Evolutionary conservation across 2,329 filamentous ascomycete species (phyloP), one percentile per base, ranked within the genome.

Genomic region (Ophiocordyceps camponoti-floridani): DNA sequence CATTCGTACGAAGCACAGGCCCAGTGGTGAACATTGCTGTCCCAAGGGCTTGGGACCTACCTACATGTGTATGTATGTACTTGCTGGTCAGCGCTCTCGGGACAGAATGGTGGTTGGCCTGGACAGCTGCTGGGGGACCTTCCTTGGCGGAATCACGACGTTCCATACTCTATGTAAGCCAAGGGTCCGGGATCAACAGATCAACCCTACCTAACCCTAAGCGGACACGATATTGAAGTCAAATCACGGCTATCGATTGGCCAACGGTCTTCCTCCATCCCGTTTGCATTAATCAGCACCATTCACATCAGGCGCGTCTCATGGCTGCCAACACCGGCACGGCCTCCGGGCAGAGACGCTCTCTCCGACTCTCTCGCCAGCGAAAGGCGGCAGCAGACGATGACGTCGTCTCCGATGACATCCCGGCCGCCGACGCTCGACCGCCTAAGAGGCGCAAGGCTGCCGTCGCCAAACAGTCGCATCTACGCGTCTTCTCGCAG

Each of bases 391-490:
- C 7, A 6, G 5, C 35, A 16, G 14, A n/a, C 14, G 35, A 37
- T 16, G 35, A 16, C n/a, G 38, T 30, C n/a, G 38, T 30, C 7
- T 23, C n/a, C 16, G 28, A 31, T 9, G 18, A 18, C 28, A 16
- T 27, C 5, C 7, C 40, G 16, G n/a, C 27, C 4, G 33, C 14
- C 9, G 4, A 18, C 14, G 4, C 33, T n/a, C 30, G 31, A 23
- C 16, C 40, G 7, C 13, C 35, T 40, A 51, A 51, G 42, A 48
- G 42, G 41, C 45, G 48, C 41, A 50, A 47, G 19, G 26, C 43
- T 12, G n/a, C 47, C 6, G 35, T 14, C 10, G 19, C 35, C 13
- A 44, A 30, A n/a, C 28, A 10, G 16, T 28, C 28, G 5, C 35
- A 42, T 28, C 40, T 27, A 27, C 45, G 44, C 3, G 43, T 53